Percentiles rank a stretch among this genome's conserved stretches.
These are phyloP conservation scores for Telopea speciosissima DNA, from an alignment of 177 flowering plant species.

Conservation along the genomic window DNA sequence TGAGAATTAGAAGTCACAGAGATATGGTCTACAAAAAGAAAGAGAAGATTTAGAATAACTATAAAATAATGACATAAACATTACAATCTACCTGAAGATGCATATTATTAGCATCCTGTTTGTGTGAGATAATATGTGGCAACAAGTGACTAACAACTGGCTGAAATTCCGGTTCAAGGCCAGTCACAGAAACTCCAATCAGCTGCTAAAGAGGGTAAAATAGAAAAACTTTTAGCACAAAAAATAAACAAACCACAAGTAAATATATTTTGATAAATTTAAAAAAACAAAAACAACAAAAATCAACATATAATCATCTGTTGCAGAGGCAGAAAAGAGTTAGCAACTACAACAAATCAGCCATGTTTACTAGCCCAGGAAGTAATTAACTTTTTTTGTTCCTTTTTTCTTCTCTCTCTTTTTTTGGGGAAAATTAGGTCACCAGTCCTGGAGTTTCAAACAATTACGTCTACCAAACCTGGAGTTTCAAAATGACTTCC, in stretches of 20 bases:
- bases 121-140: constrained; percentile 72
- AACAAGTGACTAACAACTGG: constrained; percentile 72
- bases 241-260: not conserved
- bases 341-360: no score
- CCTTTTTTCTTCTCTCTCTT: no score
- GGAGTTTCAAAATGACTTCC: no score
- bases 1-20: constrained; percentile 28
- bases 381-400: no score
- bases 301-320: no score
- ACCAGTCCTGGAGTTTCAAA: no score
- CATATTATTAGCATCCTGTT: constrained; percentile 66
- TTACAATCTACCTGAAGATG: constrained; percentile 71
- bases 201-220: constrained; percentile 39
- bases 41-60: constrained; percentile 1
- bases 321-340: no score
- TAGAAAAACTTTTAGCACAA: not conserved
- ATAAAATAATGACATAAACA: not conserved
- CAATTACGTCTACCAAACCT: no score
- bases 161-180: constrained; percentile 90
- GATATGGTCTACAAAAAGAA: constrained; percentile 16
- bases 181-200: constrained; percentile 68
- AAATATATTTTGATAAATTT: no score
- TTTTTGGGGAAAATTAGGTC: no score
- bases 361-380: no score
- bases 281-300: no score